Conservation (phyloP, 495 filamentous ascomycete species). For the Geopyxis carbonaria region DNA sequence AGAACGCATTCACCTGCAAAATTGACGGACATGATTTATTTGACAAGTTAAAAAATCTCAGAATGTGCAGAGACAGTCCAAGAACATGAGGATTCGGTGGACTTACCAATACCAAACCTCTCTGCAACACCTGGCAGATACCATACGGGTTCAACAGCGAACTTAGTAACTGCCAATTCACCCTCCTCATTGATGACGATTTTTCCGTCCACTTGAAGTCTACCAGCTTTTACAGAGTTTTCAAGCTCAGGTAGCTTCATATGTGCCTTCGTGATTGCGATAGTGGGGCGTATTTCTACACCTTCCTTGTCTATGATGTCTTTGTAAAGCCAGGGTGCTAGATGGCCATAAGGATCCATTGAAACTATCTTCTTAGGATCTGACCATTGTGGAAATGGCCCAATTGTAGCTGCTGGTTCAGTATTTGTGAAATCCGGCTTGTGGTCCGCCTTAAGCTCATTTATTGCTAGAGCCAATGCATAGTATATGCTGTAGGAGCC, state of each 20-base stretch:
- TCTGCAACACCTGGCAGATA: conserved; percentile 91
- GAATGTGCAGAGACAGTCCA: no score
- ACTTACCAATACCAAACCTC: conserved; percentile 70
- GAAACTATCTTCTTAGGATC: conserved; percentile 92
- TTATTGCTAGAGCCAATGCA: conserved; percentile 80
- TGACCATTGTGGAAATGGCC: conserved; percentile 74
- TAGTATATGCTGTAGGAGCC: conserved; percentile 97
- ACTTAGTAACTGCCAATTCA: conserved; percentile 89
- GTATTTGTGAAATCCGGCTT: conserved; percentile 89
- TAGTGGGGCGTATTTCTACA: conserved; percentile 82
- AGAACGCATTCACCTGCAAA: no score
- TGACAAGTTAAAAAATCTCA: no score
- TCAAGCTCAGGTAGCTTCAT: conserved; percentile 94
- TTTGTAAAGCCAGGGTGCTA: conserved; percentile 65
- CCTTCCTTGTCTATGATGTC: conserved; percentile 50
- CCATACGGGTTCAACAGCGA: conserved; percentile 92
- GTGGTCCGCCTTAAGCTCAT: conserved; percentile 69
- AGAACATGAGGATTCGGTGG: conserved; percentile 1
- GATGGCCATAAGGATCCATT: conserved; percentile 88
- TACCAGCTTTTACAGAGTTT: conserved; percentile 61
- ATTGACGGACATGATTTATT: no score
- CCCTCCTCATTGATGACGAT: conserved; percentile 70
- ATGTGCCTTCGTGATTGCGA: conserved; percentile 85
- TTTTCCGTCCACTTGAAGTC: conserved; percentile 61
- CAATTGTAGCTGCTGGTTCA: conserved; percentile 73